Evolutionary conservation across 2,329 filamentous ascomycete genomes (phyloP), one percentile per base, ranked within the genome.

Genomic region (Ascochyta lentis): DNA sequence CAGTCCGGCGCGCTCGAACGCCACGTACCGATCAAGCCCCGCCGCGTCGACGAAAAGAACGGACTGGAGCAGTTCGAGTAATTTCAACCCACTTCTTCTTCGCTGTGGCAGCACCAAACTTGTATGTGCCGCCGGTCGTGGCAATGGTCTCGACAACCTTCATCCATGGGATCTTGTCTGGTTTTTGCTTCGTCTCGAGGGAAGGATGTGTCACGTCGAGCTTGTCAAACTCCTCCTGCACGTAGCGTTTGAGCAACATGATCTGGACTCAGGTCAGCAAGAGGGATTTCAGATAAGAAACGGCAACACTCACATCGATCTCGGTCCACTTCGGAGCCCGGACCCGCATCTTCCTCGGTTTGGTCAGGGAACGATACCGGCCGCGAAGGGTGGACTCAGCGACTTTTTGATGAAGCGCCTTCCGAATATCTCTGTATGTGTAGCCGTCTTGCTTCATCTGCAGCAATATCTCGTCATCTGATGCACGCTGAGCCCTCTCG

Each of bases 351-450:
- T 82, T 79, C 63, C 85, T 85, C 12, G 76, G 74, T 76, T 90
- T 91, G 7, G 85, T 90, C 64, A 91, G 72, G 2, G 82, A 85
- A 4, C 89, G 80, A 63, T 84, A 86, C 0, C 89, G 82, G 0
- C 90, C 90, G 13, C 90, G 82, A 34, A 93, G 79, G 0, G 90
- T 92, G 10, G 88, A 89, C 74, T 91, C 89, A 1, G 88, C 86
- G 64, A 90, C 87, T 0, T 70, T 74, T 60, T 88, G 88, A 1
- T 79, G 75, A 13, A 86, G 84, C 16, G 76, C 66, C 6, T 69
- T 64, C 34, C 82, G 82, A 65, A 91, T 91, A 55, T 89, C 81
- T 49, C 81, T 83, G 74, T 91, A 92, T 0, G 87, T 85, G 76
- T 84, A 77, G 3, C 87, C 87, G 1, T 77, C 71, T 7, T 72